Conservation (phyloP, 179 eudicot genomes). For the Corrigiola litoralis region DNA sequence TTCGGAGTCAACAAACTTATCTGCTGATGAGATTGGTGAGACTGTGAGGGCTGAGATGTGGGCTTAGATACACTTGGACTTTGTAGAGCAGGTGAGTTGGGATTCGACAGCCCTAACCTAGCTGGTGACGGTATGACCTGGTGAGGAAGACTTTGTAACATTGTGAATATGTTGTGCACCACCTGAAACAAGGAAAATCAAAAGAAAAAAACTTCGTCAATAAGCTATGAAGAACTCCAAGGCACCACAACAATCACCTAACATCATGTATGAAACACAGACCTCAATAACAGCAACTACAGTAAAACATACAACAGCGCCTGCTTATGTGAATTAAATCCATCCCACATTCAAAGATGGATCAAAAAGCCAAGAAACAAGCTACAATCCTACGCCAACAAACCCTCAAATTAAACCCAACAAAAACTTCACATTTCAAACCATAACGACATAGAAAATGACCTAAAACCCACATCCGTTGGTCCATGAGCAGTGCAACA, state of each 20-base stretch:
- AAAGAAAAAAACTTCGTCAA: not conserved
- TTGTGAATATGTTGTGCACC: constrained; percentile 29
- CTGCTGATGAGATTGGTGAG: constrained; percentile 50
- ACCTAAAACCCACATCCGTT: no score
- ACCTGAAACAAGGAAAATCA: constrained; percentile 20
- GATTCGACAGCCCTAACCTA: constrained; percentile 83
- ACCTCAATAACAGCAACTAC: no score
- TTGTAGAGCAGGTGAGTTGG: constrained; percentile 82
- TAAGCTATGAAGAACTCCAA: not conserved
- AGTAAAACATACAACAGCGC: no score
- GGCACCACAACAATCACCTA: not conserved
- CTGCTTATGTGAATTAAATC: no score
- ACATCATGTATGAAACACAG: no score
- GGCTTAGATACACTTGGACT: constrained; percentile 55
- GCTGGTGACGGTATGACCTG: constrained; percentile 84
- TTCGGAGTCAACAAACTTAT: constrained; percentile 32
- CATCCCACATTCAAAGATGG: no score
- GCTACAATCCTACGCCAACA: no score
- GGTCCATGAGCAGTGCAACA: no score
- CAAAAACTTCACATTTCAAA: no score
- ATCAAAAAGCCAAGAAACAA: no score
- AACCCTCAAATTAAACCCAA: no score
- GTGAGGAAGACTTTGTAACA: constrained; percentile 72
- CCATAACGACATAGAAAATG: no score
- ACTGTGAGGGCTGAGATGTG: constrained; percentile 50